Evolutionary conservation across 768 basidiomycete species (phyloP).

Genomic region (Lactifluus piperatus): DNA sequence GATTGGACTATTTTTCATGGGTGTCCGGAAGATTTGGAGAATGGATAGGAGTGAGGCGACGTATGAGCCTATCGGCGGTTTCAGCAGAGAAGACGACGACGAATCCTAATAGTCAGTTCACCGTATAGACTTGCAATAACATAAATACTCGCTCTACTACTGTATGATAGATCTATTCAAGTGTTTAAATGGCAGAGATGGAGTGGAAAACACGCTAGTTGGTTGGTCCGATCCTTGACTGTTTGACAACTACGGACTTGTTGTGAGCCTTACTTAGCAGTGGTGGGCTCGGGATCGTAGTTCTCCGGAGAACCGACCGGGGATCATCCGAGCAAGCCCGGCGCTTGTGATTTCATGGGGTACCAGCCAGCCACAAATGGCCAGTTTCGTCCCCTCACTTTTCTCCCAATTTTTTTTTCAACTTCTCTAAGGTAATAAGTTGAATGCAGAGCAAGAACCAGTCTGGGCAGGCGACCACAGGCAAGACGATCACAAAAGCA

Average conservation of each 20-base stretch:
- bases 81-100: constrained; percentile 48
- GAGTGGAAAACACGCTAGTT: too few species aligned
- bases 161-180: background rate
- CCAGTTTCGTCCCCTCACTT: background rate
- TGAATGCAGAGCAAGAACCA: constrained; percentile 11
- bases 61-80: constrained; percentile 85
- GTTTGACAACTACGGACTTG: too few species aligned
- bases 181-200: background rate
- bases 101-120: constrained; percentile 19
- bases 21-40: constrained; percentile 62
- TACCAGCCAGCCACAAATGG: background rate
- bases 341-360: background rate
- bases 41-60: constrained; percentile 75
- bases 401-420: background rate
- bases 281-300: too few species aligned
- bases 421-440: background rate
- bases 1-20: constrained; percentile 66
- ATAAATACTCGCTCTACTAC: background rate
- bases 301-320: too few species aligned
- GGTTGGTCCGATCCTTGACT: too few species aligned
- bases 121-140: background rate
- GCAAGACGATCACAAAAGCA: background rate
- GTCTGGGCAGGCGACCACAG: constrained; percentile 1
- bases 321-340: background rate
- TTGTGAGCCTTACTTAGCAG: too few species aligned